Conservation (phyloP, 2,329 filamentous ascomycete genomes). For the Colletotrichum scovillei region DNA sequence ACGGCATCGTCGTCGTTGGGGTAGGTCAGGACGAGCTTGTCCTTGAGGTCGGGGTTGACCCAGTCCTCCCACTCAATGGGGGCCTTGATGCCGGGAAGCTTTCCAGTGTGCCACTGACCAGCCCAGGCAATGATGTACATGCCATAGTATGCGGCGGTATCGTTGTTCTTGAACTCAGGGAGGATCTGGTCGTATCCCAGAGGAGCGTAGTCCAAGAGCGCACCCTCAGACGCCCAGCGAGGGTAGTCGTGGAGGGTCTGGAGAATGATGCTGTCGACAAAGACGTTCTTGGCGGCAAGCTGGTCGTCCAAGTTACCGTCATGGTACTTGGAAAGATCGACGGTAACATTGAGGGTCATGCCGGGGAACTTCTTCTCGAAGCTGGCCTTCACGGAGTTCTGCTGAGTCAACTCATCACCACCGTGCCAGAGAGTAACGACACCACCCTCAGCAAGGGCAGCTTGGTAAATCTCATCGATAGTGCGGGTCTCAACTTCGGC, state of each 20-base stretch:
- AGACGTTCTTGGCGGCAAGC: conserved; percentile 49
- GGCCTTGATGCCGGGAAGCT: conserved; percentile 44
- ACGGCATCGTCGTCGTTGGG: conserved; percentile 70
- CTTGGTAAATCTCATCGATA: conserved; percentile 61
- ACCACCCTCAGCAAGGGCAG: conserved; percentile 59
- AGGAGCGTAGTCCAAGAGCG: conserved; percentile 61
- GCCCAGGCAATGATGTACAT: conserved; percentile 51
- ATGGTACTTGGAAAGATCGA: conserved; percentile 68
- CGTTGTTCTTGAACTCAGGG: conserved; percentile 52
- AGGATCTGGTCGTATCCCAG: conserved; percentile 56
- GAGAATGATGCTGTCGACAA: conserved; percentile 58
- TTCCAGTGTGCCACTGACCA: conserved; percentile 50
- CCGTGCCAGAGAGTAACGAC: conserved; percentile 60
- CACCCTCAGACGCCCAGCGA: conserved; percentile 60
- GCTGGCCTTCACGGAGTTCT: conserved; percentile 50
- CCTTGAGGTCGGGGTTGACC: conserved; percentile 61
- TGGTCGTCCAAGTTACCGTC: conserved; percentile 58
- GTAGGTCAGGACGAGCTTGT: conserved; percentile 65
- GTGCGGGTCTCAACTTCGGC: conserved; percentile 55
- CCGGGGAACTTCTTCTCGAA: conserved; percentile 61
- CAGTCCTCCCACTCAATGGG: conserved; percentile 56
- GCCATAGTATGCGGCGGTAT: conserved; percentile 54
- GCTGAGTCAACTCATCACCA: conserved; percentile 57
- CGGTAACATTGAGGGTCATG: conserved; percentile 63
- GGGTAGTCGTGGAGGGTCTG: conserved; percentile 65